phyloP scores from a whole-genome alignment of 306 rosid genomes.

The Acacia acuminata region DNA sequence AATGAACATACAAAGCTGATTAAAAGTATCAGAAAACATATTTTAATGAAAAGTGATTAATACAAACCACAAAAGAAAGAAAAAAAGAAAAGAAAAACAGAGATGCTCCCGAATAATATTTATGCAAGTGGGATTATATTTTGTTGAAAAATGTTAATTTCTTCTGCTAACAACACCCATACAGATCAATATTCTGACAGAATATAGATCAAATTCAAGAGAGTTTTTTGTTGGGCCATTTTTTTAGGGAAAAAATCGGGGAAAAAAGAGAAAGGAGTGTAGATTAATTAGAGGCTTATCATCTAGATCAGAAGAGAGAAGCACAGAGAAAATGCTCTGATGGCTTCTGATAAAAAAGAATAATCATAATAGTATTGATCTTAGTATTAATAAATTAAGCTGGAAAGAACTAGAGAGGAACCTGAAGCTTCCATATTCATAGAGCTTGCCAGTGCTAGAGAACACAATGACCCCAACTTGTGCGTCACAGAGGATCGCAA shows the following conservation, averaged over 20 bases:
- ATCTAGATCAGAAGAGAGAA: neutral
- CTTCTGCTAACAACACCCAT: no score
- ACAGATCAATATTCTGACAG: no score
- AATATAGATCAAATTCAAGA: neutral
- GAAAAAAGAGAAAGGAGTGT: neutral
- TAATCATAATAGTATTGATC: no score
- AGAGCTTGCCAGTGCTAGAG: constrained; percentile 41
- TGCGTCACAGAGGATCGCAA: constrained; percentile 47
- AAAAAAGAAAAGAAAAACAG: neutral
- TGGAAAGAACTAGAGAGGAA: neutral
- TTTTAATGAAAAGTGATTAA: neutral
- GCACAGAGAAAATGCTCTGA: neutral
- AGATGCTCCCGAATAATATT: neutral
- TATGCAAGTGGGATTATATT: neutral
- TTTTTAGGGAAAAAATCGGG: no score
- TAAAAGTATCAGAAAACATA: no score
- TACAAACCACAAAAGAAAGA: neutral
- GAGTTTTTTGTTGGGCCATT: neutral
- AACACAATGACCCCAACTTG: constrained; percentile 46
- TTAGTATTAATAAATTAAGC: no score
- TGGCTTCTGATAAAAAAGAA: neutral
- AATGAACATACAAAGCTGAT: no score
- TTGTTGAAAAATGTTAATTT: no score
- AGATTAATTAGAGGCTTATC: neutral
- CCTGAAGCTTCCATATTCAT: constrained; percentile 44